Evolutionary conservation across 768 basidiomycete species (phyloP).

Genomic region (Pleurotus salmoneostramineus): DNA sequence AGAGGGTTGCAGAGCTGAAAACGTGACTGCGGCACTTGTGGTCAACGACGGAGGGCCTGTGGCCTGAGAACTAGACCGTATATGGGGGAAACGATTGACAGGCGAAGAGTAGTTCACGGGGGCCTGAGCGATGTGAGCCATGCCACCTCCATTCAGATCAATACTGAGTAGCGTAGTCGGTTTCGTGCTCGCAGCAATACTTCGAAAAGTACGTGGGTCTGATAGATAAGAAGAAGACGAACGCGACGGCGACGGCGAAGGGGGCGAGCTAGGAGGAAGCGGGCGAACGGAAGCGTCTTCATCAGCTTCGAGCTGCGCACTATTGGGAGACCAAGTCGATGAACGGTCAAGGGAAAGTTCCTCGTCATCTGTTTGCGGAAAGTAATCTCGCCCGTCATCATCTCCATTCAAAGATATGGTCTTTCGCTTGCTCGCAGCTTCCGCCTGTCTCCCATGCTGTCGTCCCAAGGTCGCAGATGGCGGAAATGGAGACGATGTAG

Average conservation of each 20-base stretch:
- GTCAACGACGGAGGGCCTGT: constrained; percentile 37
- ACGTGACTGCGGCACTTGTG: constrained; percentile 62
- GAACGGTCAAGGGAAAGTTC: constrained; percentile 54
- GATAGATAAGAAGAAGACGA: constrained; percentile 85
- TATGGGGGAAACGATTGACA: constrained; percentile 54
- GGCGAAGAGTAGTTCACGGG: constrained; percentile 57
- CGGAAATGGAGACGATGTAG: constrained; percentile 42
- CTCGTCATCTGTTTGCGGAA: constrained; percentile 36
- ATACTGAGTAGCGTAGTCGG: constrained; percentile 93
- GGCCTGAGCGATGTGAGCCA: constrained; percentile 91
- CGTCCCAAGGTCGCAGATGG: constrained; percentile 20
- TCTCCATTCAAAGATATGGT: constrained; percentile 66
- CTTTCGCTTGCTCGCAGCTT: constrained; percentile 38
- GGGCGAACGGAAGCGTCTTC: constrained; percentile 93
- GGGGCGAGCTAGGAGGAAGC: constrained; percentile 82
- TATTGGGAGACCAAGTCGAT: constrained; percentile 78
- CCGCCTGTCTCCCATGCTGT: constrained; percentile 26
- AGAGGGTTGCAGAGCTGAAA: constrained; percentile 61
- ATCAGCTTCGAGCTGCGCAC: constrained; percentile 71
- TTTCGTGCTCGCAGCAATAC: constrained; percentile 86
- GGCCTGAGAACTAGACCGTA: constrained; percentile 56
- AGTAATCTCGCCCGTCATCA: constrained; percentile 35
- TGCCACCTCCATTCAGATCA: constrained; percentile 67
- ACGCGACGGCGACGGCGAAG: constrained; percentile 81
- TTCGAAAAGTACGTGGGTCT: constrained; percentile 75